Conservation (phyloP, 371 early-diverging fungal genomes). For the Smittium mucronatum region DNA sequence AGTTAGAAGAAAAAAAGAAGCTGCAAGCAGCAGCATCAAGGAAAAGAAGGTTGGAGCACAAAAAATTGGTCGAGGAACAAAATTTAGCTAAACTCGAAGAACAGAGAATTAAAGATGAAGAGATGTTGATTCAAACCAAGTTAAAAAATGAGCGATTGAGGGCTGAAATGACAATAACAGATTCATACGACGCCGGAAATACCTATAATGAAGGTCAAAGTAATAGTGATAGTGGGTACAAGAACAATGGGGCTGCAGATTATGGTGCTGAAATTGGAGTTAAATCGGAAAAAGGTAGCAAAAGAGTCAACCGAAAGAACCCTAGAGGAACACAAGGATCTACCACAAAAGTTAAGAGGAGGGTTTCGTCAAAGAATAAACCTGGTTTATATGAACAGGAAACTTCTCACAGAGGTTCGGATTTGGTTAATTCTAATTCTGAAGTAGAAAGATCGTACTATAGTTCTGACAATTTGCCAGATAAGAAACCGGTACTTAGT, state of each 20-base stretch:
- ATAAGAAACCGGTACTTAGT: no score
- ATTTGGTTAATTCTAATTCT: no score
- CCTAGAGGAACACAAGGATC: no score
- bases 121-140: constrained; percentile 32
- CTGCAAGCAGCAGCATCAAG: constrained; percentile 5
- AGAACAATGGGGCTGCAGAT: background rate
- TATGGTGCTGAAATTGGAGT: background rate
- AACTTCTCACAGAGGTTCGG: no score
- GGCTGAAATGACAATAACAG: constrained; percentile 20
- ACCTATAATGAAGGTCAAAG: background rate
- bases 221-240: background rate
- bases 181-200: background rate
- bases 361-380: no score
- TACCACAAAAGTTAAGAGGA: no score
- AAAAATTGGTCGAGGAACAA: constrained; percentile 35
- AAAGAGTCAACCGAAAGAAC: no score
- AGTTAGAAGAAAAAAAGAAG: constrained; percentile 32
- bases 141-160: constrained; percentile 24
- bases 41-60: constrained; percentile 31
- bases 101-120: constrained; percentile 29
- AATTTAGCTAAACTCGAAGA: constrained; percentile 24
- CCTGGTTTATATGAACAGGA: no score
- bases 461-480: no score
- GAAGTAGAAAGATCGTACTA: no score
- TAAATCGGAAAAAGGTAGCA: no score